Conservation (phyloP, 495 filamentous ascomycete genomes). For the Barbatosphaeria neglecta region DNA sequence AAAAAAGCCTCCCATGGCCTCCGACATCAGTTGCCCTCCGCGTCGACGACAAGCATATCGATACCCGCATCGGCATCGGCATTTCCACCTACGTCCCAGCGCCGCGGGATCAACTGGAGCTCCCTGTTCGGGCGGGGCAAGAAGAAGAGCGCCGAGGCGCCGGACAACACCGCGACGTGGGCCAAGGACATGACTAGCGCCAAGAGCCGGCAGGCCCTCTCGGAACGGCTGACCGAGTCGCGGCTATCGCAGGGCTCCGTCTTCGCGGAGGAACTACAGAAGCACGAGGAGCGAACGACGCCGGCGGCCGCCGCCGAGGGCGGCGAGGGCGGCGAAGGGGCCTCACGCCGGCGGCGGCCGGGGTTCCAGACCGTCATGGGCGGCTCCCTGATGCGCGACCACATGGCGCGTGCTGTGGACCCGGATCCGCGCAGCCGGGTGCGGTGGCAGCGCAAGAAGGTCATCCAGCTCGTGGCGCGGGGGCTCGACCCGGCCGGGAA, state of each 20-base stretch:
- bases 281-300: neutral
- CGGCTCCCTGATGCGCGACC: slow-evolving; percentile 22
- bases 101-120: neutral
- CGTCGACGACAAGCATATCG: neutral
- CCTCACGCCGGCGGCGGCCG: neutral
- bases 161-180: neutral
- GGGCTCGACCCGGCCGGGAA: slow-evolving; percentile 44
- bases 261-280: neutral
- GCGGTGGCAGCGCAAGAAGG: slow-evolving; percentile 73
- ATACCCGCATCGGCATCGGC: neutral
- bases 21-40: neutral
- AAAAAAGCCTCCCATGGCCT: neutral
- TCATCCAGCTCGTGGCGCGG: slow-evolving; percentile 52
- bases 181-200: neutral
- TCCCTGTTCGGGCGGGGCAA: neutral
- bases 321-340: neutral
- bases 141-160: neutral
- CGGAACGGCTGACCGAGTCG: neutral
- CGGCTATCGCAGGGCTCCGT: neutral
- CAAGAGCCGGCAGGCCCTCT: neutral
- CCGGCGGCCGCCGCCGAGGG: neutral
- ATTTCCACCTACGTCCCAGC: neutral
- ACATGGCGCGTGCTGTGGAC: slow-evolving; percentile 49
- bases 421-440: slow-evolving; percentile 53
- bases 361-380: neutral